Evolutionary conservation across 2,329 filamentous ascomycete genomes (phyloP).

Genomic region (Escovopsis sp.): DNA sequence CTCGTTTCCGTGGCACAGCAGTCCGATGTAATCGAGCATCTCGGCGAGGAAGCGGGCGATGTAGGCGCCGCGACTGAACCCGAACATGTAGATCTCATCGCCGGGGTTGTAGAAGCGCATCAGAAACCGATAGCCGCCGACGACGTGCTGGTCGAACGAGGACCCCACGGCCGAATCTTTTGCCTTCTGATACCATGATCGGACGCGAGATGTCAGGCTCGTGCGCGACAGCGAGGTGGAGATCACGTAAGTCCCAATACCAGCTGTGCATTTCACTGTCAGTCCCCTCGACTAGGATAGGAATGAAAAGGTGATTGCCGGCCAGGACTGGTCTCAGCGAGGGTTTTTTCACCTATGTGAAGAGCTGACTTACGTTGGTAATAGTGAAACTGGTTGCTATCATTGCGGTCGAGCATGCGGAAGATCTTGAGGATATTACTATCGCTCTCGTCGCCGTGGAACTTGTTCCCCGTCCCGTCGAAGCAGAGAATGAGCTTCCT

Average conservation of each 20-base stretch:
- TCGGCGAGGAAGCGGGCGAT: slow-evolving; percentile 65
- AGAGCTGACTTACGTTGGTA: slow-evolving; percentile 39
- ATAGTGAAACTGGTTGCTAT: slow-evolving; percentile 47
- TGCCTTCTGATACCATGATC: slow-evolving; percentile 55
- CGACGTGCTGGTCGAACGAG: slow-evolving; percentile 70
- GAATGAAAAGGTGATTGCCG: too few species aligned
- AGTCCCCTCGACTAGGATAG: background rate
- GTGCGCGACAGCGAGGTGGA: slow-evolving; percentile 45
- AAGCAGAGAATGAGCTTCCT: slow-evolving; percentile 46
- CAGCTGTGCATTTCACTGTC: slow-evolving; percentile 25
- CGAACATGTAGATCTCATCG: slow-evolving; percentile 57
- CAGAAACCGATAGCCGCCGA: slow-evolving; percentile 67
- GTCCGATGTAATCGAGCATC: slow-evolving; percentile 71
- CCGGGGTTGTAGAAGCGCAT: slow-evolving; percentile 57
- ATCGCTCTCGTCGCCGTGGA: slow-evolving; percentile 46
- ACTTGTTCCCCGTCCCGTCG: slow-evolving; percentile 50
- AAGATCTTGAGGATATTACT: slow-evolving; percentile 58
- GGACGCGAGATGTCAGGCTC: slow-evolving; percentile 38
- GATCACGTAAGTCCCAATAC: slow-evolving; percentile 60
- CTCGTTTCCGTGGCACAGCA: slow-evolving; percentile 70
- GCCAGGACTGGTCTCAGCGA: too few species aligned
- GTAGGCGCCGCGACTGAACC: slow-evolving; percentile 59
- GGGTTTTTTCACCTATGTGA: too few species aligned
- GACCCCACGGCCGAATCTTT: slow-evolving; percentile 70
- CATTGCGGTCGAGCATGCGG: slow-evolving; percentile 50